Conservation (phyloP, 2,329 filamentous ascomycete genomes). For the Neoascochyta sp. region DNA sequence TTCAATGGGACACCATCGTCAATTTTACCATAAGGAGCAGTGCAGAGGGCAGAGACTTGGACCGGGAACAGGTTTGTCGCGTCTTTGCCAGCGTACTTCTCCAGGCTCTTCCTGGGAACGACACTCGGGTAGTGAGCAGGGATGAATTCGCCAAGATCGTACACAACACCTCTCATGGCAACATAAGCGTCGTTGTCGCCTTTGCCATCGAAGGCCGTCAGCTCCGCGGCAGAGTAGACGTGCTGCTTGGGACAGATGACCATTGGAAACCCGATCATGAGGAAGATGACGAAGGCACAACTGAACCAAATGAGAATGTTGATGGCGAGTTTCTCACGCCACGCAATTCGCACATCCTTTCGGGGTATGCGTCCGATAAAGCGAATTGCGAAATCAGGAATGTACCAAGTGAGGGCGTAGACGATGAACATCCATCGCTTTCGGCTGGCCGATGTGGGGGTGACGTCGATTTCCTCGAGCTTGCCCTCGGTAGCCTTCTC, state of each 20-base stretch:
- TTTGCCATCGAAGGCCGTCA: constrained; percentile 71
- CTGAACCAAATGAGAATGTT: constrained; percentile 94
- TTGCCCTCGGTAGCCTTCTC: constrained; percentile 91
- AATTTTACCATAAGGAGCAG: constrained; percentile 65
- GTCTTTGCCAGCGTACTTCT: constrained; percentile 82
- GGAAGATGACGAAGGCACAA: constrained; percentile 75
- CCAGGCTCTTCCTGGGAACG: constrained; percentile 58
- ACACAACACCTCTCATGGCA: constrained; percentile 84
- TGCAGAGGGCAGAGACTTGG: constrained; percentile 88
- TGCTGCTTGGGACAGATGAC: constrained; percentile 89
- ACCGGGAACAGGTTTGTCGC: constrained; percentile 88
- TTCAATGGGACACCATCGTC: constrained; percentile 76
- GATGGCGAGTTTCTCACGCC: constrained; percentile 97
- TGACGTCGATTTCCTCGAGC: constrained; percentile 85
- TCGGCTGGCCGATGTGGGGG: constrained; percentile 70
- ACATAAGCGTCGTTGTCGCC: constrained; percentile 62
- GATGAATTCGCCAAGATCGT: constrained; percentile 72
- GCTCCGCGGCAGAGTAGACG: constrained; percentile 75
- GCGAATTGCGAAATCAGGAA: constrained; percentile 80
- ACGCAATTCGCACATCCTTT: constrained; percentile 87
- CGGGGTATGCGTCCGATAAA: constrained; percentile 79
- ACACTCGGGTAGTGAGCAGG: constrained; percentile 74
- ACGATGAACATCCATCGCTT: constrained; percentile 89
- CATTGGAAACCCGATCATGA: constrained; percentile 81
- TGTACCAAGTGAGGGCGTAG: constrained; percentile 77